Evolutionary conservation across 139 green algal species (phyloP), one percentile per base, ranked within the genome.

Genomic region (Coelastrella sp.): DNA sequence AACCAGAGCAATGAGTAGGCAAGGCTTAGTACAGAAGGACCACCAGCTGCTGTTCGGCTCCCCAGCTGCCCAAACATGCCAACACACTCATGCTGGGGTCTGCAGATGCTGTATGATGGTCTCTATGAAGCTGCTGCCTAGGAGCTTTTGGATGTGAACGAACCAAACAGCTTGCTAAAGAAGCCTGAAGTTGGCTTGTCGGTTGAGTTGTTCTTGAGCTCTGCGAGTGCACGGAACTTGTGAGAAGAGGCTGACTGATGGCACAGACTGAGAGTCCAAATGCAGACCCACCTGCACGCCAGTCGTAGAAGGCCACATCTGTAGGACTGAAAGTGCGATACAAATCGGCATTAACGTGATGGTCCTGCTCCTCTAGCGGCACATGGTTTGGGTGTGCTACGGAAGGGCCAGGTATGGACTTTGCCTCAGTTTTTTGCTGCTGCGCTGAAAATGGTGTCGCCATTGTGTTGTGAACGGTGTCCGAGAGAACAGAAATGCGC

Each of bases 241-340:
- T 82, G 3, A 59, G 76, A 82, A 64, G 7, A 20, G 10, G 7
- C 23, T 82, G 32, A 7, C 4, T 19, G 7, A 22, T 6, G 22
- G 68, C 14, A 47, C 3, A 8, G n/a, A 17, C 68, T 22, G 8
- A 32, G 68, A 5, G 4, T 32, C 78, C 16, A 47, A 47, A 47
- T 8, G 54, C 56, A 54, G 56, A 23, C 57, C 5, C 78, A 71
- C 23, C 47, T 17, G 78, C 78, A 71, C 78, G 47, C 56, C 78
- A 71, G 78, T 66, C 56, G n/a, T 66, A 84, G 56, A 88, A 79
- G 19, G 68, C 83, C 3, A 88, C 83, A 58, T 88, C 83, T 68
- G 68, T 68, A 20, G 83, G 83, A 19, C 65, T 80, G 56, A 88
- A 88, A 4, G 83, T 88, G 19, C 83, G 23, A 57, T 88, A 88